These are phyloP conservation scores for Fusarium sp. DNA, from an alignment of 2,329 filamentous ascomycete genomes.

Conservation along the genomic window DNA sequence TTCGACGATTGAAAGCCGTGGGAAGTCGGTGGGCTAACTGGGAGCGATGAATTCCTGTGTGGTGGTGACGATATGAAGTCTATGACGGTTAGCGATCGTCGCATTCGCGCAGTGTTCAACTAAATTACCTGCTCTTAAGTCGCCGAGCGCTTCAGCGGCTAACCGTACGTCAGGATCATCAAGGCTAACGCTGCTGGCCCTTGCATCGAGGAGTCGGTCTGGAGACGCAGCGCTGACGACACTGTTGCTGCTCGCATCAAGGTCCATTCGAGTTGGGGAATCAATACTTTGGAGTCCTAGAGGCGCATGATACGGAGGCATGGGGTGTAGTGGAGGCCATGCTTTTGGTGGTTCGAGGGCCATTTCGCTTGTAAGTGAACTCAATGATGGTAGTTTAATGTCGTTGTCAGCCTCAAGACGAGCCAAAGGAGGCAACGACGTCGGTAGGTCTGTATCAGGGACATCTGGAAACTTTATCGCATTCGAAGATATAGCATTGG, in stretches of 20 bases:
- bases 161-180: constrained; percentile 78
- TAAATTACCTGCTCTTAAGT: constrained; percentile 76
- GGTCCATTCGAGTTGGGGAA: constrained; percentile 65
- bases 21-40: constrained; percentile 54
- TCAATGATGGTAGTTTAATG: constrained; percentile 56
- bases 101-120: neutral
- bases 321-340: constrained; percentile 66
- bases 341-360: constrained; percentile 42
- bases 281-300: constrained; percentile 56
- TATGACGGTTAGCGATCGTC: constrained; percentile 52
- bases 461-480: constrained; percentile 51
- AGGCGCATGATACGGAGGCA: constrained; percentile 60
- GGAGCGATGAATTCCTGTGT: constrained; percentile 59
- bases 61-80: constrained; percentile 78
- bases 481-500: constrained; percentile 37
- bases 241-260: constrained; percentile 61
- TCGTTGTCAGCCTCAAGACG: constrained; percentile 48
- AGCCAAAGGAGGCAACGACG: constrained; percentile 44
- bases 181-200: constrained; percentile 68
- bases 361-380: constrained; percentile 54
- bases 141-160: constrained; percentile 82
- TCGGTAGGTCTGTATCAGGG: constrained; percentile 46
- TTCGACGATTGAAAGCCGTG: constrained; percentile 53
- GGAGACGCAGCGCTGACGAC: constrained; percentile 62
- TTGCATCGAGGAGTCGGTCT: constrained; percentile 60